Evolutionary conservation across 2,329 filamentous ascomycete genomes (phyloP).

Genomic region (Epichloe sylvatica): DNA sequence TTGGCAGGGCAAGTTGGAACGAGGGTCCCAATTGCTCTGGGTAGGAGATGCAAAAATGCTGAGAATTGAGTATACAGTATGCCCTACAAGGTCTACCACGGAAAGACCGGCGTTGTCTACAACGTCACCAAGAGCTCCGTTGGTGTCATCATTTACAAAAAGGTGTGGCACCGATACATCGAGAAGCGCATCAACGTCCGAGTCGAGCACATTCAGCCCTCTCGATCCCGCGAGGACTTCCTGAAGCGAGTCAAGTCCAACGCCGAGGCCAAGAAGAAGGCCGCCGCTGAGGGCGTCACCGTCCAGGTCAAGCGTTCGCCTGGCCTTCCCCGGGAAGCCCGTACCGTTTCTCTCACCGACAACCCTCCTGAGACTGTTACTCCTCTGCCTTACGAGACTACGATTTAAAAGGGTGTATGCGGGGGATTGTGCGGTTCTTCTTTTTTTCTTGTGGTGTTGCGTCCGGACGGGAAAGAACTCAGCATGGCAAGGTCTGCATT

Average conservation of each 20-base stretch:
- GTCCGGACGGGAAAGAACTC: conserved; percentile 30
- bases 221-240: conserved; percentile 94
- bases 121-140: conserved; percentile 98
- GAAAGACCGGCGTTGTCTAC: conserved; percentile 96
- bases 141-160: conserved; percentile 98
- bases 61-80: conserved; percentile 46
- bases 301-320: conserved; percentile 91
- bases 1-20: neutral
- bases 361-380: conserved; percentile 83
- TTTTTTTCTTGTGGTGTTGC: conserved; percentile 29
- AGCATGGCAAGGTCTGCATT: conserved; percentile 30
- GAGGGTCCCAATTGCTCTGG: neutral
- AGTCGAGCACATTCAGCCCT: conserved; percentile 90
- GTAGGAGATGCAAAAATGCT: conserved; percentile 13
- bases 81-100: conserved; percentile 99
- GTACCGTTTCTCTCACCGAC: conserved; percentile 66
- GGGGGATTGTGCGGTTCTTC: conserved; percentile 12
- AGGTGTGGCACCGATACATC: conserved; percentile 98
- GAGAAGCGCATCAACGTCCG: conserved; percentile 99
- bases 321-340: conserved; percentile 61
- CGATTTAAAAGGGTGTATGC: conserved; percentile 54
- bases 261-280: conserved; percentile 81
- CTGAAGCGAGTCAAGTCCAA: conserved; percentile 92
- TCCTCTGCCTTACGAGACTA: conserved; percentile 93
- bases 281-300: conserved; percentile 76